phyloP scores from a whole-genome alignment of 2,329 filamentous ascomycete genomes.

The Dactylellina drechsleri region DNA sequence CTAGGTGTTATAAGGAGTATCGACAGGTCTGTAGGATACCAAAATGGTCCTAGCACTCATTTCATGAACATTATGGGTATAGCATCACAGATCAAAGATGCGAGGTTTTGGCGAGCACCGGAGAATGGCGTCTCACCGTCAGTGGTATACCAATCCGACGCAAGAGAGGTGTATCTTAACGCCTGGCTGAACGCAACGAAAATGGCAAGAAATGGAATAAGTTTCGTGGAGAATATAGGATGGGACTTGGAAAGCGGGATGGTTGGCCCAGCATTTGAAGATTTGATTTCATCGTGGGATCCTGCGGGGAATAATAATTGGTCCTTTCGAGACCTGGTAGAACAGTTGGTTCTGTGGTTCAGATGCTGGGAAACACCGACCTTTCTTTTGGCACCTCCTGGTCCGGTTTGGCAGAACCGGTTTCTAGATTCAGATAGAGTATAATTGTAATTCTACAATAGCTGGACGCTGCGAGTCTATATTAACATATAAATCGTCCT shows the following conservation, averaged over 20 bases:
- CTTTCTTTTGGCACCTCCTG: neutral
- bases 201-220: neutral
- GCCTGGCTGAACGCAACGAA: neutral
- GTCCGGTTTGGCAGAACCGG: neutral
- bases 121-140: neutral
- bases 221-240: neutral
- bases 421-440: neutral
- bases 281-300: conserved; percentile 3
- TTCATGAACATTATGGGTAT: neutral
- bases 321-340: neutral
- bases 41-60: neutral
- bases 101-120: neutral
- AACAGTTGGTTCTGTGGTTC: neutral
- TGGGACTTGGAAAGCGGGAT: conserved; percentile 6
- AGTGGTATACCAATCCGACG: neutral
- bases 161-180: neutral
- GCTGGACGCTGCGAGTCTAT: too few relatives aligned
- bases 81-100: neutral
- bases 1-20: neutral
- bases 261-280: neutral
- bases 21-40: neutral
- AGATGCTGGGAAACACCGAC: conserved; percentile 1
- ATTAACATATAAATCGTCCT: too few relatives aligned
- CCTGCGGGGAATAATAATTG: conserved; percentile 1
- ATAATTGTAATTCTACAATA: too few relatives aligned